Percentiles rank a stretch among this genome's conserved stretches.
Evolutionary conservation across 179 eudicot genomes (phyloP).

Genomic region (Patellifolia procumbens): DNA sequence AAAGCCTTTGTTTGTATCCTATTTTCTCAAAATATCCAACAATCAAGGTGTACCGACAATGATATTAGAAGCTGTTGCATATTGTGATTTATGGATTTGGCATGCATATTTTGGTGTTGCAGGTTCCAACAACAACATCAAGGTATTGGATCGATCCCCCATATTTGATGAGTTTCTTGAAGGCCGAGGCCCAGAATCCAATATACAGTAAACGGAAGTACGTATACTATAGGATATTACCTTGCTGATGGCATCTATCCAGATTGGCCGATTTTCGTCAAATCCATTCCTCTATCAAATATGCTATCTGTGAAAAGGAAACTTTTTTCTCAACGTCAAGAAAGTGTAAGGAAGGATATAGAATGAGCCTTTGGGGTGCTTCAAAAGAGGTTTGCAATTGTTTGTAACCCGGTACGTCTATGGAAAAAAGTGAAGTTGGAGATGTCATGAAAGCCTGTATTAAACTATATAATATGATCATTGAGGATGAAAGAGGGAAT

Average conservation of each 20-base stretch:
- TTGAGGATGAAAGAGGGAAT: background rate
- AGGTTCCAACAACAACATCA: slow-evolving; percentile 10
- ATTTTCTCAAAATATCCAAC: too few relatives aligned
- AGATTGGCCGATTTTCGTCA: background rate
- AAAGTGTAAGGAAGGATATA: background rate
- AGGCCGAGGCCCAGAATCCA: background rate
- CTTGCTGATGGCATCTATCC: too few relatives aligned
- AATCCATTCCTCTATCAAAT: background rate
- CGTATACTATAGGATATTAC: slow-evolving; percentile 13
- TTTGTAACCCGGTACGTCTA: background rate
- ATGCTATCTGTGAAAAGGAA: background rate
- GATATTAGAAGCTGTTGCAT: background rate
- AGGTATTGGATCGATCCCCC: background rate
- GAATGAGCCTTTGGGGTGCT: background rate
- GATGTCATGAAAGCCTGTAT: background rate
- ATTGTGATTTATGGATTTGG: background rate
- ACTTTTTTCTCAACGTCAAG: background rate
- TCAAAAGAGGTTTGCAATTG: background rate
- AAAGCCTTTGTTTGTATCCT: too few relatives aligned
- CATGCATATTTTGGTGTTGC: slow-evolving; percentile 15
- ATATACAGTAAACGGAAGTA: background rate
- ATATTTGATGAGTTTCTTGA: background rate
- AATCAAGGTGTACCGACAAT: background rate
- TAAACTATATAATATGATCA: background rate
- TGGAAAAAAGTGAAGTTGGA: background rate